phyloP scores from a whole-genome alignment of 148 eudicot species.

The Rhododendron griersonianum region DNA sequence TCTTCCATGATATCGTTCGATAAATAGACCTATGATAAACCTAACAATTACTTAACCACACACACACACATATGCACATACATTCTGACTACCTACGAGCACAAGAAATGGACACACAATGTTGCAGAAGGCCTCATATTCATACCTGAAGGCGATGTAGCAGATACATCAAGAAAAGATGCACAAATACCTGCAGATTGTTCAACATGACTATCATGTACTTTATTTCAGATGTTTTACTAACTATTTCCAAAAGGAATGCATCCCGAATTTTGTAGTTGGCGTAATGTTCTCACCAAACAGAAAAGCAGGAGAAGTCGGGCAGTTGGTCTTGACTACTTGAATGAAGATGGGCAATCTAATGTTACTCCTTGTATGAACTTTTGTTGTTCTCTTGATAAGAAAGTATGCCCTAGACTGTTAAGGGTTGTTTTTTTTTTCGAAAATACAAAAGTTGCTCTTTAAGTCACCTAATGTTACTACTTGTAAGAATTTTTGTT shows the following conservation, averaged over 20 bases:
- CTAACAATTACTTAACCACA: background rate
- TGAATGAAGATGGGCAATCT: too few species aligned
- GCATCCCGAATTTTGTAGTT: background rate
- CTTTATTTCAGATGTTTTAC: background rate
- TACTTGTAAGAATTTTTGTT: too few species aligned
- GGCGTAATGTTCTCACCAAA: slow-evolving; percentile 42
- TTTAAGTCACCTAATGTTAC: too few species aligned
- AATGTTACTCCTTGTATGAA: too few species aligned
- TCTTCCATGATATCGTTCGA: background rate
- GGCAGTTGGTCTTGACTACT: too few species aligned
- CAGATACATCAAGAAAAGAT: slow-evolving; percentile 94
- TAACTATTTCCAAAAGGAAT: background rate
- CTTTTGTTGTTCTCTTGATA: too few species aligned
- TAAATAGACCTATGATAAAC: background rate
- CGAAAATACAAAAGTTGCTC: too few species aligned
- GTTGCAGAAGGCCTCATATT: background rate
- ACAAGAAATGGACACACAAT: background rate
- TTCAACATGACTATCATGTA: slow-evolving; percentile 8
- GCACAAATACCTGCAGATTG: slow-evolving; percentile 82
- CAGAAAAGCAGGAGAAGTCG: slow-evolving; percentile 77
- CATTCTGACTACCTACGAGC: background rate
- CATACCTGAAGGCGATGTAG: slow-evolving; percentile 97
- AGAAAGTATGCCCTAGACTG: too few species aligned
- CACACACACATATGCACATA: background rate
- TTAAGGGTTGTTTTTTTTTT: too few species aligned